Conservation (phyloP, 352 stramenopile genomes). For the Globisporangium iwayamae region DNA sequence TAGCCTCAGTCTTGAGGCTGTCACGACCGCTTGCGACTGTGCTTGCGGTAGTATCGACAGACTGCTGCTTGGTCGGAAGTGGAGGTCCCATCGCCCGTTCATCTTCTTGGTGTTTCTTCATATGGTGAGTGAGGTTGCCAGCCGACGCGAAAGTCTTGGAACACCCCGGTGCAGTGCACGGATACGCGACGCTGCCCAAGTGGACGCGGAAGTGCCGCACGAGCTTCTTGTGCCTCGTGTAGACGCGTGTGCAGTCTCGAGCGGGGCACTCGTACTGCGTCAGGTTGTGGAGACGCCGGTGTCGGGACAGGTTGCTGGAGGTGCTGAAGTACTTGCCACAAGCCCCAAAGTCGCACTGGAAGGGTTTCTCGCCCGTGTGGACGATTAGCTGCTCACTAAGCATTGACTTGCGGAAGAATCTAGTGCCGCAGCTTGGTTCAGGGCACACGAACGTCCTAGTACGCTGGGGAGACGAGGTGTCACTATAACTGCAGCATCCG, state of each 20-base stretch:
- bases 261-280: background rate
- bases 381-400: background rate
- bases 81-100: no score
- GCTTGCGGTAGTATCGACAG: no score
- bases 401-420: background rate
- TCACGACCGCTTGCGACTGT: no score
- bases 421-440: background rate
- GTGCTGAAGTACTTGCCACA: background rate
- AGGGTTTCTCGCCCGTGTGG: background rate
- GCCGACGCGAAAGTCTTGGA: background rate
- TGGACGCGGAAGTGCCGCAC: background rate
- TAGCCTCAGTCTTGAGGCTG: no score
- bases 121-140: background rate
- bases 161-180: background rate
- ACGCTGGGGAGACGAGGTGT: no score
- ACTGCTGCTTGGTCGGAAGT: no score
- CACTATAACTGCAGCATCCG: no score
- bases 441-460: background rate
- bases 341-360: background rate
- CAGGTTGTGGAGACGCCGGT: background rate
- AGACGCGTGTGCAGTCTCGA: background rate
- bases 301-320: constrained; percentile 2
- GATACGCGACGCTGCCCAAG: background rate
- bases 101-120: background rate
- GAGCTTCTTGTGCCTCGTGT: background rate